Evolutionary conservation across 768 basidiomycete species (phyloP), one percentile per base, ranked within the genome.

Genomic region (Boletellus ananas): DNA sequence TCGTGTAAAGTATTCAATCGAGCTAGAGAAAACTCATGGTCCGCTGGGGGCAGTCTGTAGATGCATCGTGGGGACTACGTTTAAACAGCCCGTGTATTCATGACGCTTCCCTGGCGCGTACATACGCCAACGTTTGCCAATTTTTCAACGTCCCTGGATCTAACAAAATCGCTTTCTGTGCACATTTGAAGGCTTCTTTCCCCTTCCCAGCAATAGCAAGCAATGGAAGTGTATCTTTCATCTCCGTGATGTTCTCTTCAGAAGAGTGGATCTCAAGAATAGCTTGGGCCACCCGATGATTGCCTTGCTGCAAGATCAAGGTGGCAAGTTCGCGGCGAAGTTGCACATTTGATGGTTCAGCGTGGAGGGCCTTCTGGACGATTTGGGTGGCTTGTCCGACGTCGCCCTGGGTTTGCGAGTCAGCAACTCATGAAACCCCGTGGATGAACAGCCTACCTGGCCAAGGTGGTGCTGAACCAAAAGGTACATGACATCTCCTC

Each of bases 381-480:
- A 79, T 69, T 23, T 74, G 67, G 13, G 78, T 54, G 0, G 87
- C 84, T 56, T 75, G 73, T 44, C 60, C 61, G 14, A 66, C 51
- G 45, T 83, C 75, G 14, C 72, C 72, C 86, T 87, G 56, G 34
- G 44, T 1, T 43, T 20, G 21, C 41, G 38, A 17, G 21, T 51
- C 35, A 59, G 40, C 33, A 39, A 39, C 13, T 16, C 4, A 16
- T n/a, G 20, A 44, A 27, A 45, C 21, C 4, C 21, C 18, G 18
- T 40, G 43, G 23, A 47, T 18, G 34, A 42, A 42, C 20, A 23
- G 2, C n/a, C 72, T 58, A 89, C 90, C 78, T 83, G 81, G n/a
- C 76, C 74, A 18, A 94, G 78, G 60, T 85, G 74, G 59, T 93
- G 83, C 56, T 85, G 80, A 9, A 81, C 72, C 10, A 92, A 71